These are phyloP conservation scores for Nemania bipapillata DNA, from an alignment of 2,329 filamentous ascomycete species.

Conservation along the genomic window DNA sequence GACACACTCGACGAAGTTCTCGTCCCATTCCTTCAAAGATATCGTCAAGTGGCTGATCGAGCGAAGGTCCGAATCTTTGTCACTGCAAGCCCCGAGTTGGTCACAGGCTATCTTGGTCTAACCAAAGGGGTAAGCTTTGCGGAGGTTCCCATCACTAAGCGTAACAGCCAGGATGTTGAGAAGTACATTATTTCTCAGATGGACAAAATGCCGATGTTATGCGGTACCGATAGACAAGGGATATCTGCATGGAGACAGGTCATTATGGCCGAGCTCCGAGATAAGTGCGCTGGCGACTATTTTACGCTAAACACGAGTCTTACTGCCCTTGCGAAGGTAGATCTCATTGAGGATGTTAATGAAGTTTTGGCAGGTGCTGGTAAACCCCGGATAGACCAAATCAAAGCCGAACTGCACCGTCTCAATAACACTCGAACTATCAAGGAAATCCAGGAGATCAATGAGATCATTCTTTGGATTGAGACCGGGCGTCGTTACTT, in stretches of 20 bases:
- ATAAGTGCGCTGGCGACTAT: slow-evolving; percentile 50
- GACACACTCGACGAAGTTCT: slow-evolving; percentile 47
- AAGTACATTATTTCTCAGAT: slow-evolving; percentile 50
- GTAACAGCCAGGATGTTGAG: slow-evolving; percentile 48
- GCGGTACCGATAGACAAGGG: slow-evolving; percentile 42
- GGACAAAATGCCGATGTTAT: slow-evolving; percentile 50
- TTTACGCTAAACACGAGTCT: slow-evolving; percentile 51
- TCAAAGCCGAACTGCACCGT: slow-evolving; percentile 49
- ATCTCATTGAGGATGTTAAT: slow-evolving; percentile 52
- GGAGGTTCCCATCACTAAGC: slow-evolving; percentile 44
- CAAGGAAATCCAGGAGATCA: slow-evolving; percentile 54
- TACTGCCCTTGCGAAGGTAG: slow-evolving; percentile 50
- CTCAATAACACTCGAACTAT: slow-evolving; percentile 50
- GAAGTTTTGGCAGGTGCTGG: slow-evolving; percentile 48
- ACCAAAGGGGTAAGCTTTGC: slow-evolving; percentile 34
- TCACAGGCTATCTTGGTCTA: slow-evolving; percentile 37
- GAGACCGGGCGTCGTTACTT: slow-evolving; percentile 46
- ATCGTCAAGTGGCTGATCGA: slow-evolving; percentile 38
- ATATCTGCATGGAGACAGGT: slow-evolving; percentile 51
- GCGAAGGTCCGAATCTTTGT: slow-evolving; percentile 48
- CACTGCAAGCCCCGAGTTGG: slow-evolving; percentile 41
- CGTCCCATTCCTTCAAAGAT: slow-evolving; percentile 43
- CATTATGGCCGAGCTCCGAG: slow-evolving; percentile 46
- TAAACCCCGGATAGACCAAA: slow-evolving; percentile 49
- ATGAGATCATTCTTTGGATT: slow-evolving; percentile 55